phyloP scores from a whole-genome alignment of 352 stramenopile species.

The Pythium folliculosum region DNA sequence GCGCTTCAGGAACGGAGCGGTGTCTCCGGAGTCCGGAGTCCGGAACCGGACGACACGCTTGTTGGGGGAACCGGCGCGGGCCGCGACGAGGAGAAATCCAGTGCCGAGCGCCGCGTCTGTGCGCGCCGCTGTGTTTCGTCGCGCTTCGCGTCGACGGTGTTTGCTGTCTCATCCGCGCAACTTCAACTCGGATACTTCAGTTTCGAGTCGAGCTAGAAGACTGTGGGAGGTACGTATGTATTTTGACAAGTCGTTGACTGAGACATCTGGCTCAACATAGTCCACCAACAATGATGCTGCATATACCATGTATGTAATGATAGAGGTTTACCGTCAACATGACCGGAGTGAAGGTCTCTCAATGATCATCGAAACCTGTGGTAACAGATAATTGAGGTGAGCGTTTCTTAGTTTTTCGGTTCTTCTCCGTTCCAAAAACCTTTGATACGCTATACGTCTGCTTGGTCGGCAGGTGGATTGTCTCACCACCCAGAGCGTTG shows the following conservation, averaged over 20 bases:
- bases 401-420: neutral
- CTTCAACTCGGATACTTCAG: slow-evolving; percentile 2
- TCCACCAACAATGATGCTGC: neutral
- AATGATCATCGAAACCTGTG: neutral
- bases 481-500: neutral
- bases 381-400: neutral
- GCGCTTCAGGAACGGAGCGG: neutral
- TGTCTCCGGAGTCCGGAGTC: too few relatives aligned
- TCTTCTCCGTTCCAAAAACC: neutral
- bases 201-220: neutral
- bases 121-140: neutral
- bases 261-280: neutral
- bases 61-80: too few relatives aligned
- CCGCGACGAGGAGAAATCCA: slow-evolving; percentile 11
- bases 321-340: neutral
- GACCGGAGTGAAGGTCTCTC: neutral
- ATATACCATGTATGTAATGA: neutral
- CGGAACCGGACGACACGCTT: neutral
- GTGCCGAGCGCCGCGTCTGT: neutral
- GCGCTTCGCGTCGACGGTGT: neutral
- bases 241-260: neutral
- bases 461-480: neutral
- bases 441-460: neutral
- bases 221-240: neutral
- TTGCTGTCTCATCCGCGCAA: neutral